These are phyloP conservation scores for Lentinula novae-zelandiae DNA, from an alignment of 1,284 basidiomycete genomes.

Conservation along the genomic window DNA sequence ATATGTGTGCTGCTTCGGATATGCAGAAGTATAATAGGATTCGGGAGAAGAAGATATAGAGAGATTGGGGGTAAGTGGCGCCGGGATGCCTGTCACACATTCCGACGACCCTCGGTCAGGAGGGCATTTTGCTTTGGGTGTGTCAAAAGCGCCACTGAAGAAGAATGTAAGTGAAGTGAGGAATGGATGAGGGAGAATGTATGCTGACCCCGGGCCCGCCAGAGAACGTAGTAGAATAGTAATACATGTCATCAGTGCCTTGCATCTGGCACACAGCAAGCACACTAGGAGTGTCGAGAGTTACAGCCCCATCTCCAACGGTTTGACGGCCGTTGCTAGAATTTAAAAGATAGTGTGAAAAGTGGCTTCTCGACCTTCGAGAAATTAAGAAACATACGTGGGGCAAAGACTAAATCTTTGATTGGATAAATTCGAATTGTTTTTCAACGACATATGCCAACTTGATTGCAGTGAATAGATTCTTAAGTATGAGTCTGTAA, in stretches of 20 bases:
- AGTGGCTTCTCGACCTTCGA: constrained; percentile 2
- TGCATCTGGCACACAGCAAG: constrained; percentile 80
- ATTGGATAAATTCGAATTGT: constrained; percentile 67
- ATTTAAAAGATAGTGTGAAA: constrained; percentile 25
- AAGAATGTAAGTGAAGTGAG: constrained; percentile 8
- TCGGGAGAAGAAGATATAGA: constrained; percentile 36
- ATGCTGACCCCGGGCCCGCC: constrained; percentile 76
- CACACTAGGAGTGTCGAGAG: constrained; percentile 74
- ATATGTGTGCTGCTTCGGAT: constrained; percentile 25
- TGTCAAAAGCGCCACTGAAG: constrained; percentile 87
- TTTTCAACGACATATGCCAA: constrained; percentile 79
- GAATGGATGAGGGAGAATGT: not conserved
- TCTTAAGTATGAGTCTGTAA: constrained; percentile 3
- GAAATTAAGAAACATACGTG: constrained; percentile 52
- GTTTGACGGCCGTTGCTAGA: constrained; percentile 85
- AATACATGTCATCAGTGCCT: constrained; percentile 77
- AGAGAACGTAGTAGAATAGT: constrained; percentile 86
- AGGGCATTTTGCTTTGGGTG: constrained; percentile 84
- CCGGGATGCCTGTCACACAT: constrained; percentile 87
- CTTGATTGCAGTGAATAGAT: constrained; percentile 41
- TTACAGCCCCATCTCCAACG: constrained; percentile 90
- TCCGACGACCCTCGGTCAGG: constrained; percentile 86
- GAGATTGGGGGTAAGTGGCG: constrained; percentile 52
- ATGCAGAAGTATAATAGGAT: constrained; percentile 33
- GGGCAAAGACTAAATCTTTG: constrained; percentile 86